phyloP scores from a whole-genome alignment of 139 green algal species.

The Tetraselmis striata region DNA sequence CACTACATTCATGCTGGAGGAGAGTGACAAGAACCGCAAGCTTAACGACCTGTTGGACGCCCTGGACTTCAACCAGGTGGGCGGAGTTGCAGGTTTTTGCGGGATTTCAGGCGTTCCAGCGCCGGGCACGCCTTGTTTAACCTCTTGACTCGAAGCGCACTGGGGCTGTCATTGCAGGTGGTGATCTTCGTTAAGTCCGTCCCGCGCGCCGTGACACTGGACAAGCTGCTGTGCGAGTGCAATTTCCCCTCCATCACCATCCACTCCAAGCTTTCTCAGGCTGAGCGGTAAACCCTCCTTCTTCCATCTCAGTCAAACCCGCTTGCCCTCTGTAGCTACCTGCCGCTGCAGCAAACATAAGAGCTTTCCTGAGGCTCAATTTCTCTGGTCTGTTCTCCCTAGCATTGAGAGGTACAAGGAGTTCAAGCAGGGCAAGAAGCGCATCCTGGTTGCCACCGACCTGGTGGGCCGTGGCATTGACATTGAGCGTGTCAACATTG shows the following conservation, averaged over 20 bases:
- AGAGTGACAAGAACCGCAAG: conserved; percentile 98
- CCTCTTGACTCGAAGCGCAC: too few species aligned
- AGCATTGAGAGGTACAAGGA: conserved; percentile 73
- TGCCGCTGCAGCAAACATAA: too few species aligned
- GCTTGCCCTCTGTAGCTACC: too few species aligned
- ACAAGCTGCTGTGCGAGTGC: conserved; percentile 91
- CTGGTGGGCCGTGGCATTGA: conserved; percentile 95
- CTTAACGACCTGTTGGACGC: conserved; percentile 97
- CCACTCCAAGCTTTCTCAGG: conserved; percentile 76
- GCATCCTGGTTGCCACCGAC: conserved; percentile 98
- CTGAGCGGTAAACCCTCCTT: conserved; percentile 57
- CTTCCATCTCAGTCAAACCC: too few species aligned
- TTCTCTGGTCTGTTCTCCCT: too few species aligned
- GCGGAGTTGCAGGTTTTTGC: not conserved
- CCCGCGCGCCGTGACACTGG: conserved; percentile 75
- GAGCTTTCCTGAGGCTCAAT: too few species aligned
- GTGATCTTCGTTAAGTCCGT: conserved; percentile 92
- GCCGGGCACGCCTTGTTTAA: too few species aligned
- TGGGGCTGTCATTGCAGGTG: too few species aligned
- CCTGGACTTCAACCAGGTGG: conserved; percentile 97
- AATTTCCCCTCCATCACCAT: conserved; percentile 98
- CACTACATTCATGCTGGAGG: conserved; percentile 97
- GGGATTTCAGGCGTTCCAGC: too few species aligned
- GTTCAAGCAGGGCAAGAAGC: conserved; percentile 95
- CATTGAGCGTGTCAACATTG: conserved; percentile 99